Evolutionary conservation across 176 grass and related monocot genomes (phyloP).

Genomic region (Triticum turgidum): DNA sequence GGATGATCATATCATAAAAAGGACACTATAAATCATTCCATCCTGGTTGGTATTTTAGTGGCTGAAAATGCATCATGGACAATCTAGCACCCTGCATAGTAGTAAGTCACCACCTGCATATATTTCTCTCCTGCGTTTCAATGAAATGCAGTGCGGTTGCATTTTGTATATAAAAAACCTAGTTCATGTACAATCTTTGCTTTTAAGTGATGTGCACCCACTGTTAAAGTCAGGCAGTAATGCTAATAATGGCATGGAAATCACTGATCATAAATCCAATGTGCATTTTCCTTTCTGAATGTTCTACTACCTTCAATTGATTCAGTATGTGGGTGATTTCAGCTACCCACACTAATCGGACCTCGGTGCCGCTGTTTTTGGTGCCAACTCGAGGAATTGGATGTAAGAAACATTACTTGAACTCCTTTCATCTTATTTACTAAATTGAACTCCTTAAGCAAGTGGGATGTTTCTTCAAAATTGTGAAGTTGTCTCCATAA

Average conservation of each 20-base stretch:
- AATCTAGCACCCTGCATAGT: too few relatives aligned
- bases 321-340: constrained; percentile 85
- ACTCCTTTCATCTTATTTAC: not conserved
- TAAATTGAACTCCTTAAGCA: not conserved
- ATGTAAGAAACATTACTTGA: constrained; percentile 59
- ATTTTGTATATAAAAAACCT: too few relatives aligned
- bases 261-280: not conserved
- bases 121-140: too few relatives aligned
- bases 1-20: too few relatives aligned
- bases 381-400: constrained; percentile 90
- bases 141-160: too few relatives aligned
- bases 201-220: not conserved
- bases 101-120: too few relatives aligned
- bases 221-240: not conserved
- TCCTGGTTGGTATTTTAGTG: too few relatives aligned
- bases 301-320: constrained; percentile 14
- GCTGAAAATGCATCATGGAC: too few relatives aligned
- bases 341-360: constrained; percentile 72
- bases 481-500: too few relatives aligned
- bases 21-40: too few relatives aligned
- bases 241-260: not conserved
- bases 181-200: too few relatives aligned
- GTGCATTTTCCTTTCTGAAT: not conserved
- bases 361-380: constrained; percentile 88
- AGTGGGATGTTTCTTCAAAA: too few relatives aligned